Percentiles rank a stretch among this genome's conserved stretches.
Conservation (phyloP, 805 yeast genomes). For the Ogataea angusta region DNA sequence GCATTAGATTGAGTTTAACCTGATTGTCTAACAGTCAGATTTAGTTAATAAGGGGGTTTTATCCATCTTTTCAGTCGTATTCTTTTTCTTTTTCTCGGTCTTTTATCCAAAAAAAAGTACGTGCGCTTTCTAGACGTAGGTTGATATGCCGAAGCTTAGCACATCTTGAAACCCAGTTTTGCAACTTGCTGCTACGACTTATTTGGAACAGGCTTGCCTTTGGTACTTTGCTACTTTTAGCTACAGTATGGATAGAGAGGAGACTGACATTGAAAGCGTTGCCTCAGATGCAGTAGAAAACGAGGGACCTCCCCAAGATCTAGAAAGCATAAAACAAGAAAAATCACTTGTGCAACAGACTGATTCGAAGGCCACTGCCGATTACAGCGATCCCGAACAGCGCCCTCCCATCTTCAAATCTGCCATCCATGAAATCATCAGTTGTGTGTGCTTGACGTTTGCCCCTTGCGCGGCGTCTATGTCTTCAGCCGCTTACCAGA, state of each 20-base stretch:
- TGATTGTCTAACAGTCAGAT: no score
- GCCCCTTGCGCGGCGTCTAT: constrained; percentile 42
- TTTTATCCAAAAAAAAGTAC: no score
- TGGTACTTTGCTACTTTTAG: no score
- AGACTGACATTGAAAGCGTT: background rate
- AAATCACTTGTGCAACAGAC: background rate
- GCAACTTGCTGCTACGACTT: no score
- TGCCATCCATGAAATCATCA: constrained; percentile 32
- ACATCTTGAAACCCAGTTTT: no score
- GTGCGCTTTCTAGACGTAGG: no score
- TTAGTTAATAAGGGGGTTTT: no score
- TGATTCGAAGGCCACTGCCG: background rate
- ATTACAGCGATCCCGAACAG: constrained; percentile 25
- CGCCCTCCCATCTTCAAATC: constrained; percentile 38
- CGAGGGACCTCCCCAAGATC: background rate
- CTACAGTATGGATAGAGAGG: background rate
- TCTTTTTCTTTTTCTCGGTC: no score
- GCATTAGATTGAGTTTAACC: no score
- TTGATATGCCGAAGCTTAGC: no score
- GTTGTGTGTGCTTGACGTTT: constrained; percentile 34
- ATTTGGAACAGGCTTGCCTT: no score
- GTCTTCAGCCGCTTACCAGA: constrained; percentile 35
- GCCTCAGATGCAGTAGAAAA: background rate
- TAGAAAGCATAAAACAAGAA: background rate
- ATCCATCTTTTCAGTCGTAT: no score